Evolutionary conservation across 371 early-diverging fungal species (phyloP).

Genomic region (Rhizopus delemar): DNA sequence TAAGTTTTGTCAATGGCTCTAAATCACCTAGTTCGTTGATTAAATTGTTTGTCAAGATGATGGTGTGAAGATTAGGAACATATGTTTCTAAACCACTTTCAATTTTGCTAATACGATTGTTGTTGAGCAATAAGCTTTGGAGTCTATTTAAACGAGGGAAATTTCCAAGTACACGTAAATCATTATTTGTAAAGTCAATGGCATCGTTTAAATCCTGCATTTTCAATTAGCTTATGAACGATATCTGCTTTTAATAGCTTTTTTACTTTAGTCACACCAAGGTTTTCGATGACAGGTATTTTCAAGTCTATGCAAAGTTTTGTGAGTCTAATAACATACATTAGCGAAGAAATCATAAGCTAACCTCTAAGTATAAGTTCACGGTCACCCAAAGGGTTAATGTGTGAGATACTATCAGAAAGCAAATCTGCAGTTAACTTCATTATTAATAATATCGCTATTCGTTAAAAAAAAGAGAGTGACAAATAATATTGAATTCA

Average conservation of each 20-base stretch:
- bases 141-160: conserved; percentile 87
- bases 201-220: conserved; percentile 87
- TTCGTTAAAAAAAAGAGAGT: neutral
- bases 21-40: conserved; percentile 79
- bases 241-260: neutral
- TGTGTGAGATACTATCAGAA: conserved; percentile 64
- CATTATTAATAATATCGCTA: conserved; percentile 44
- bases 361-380: conserved; percentile 88
- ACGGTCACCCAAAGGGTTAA: conserved; percentile 88
- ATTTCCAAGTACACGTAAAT: conserved; percentile 80
- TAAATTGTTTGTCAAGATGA: conserved; percentile 83
- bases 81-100: conserved; percentile 62
- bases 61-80: conserved; percentile 76
- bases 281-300: conserved; percentile 90
- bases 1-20: conserved; percentile 64
- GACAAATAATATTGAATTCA: too few relatives aligned
- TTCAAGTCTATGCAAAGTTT: conserved; percentile 62
- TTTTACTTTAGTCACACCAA: conserved; percentile 86
- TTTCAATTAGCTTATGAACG: neutral
- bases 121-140: conserved; percentile 71
- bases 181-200: conserved; percentile 93
- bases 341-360: neutral
- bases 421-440: conserved; percentile 83
- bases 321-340: too few relatives aligned
- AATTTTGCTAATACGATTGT: conserved; percentile 86